These are phyloP conservation scores for Wickerhamomyces chambardii DNA, from an alignment of 805 yeast species.

Conservation along the genomic window DNA sequence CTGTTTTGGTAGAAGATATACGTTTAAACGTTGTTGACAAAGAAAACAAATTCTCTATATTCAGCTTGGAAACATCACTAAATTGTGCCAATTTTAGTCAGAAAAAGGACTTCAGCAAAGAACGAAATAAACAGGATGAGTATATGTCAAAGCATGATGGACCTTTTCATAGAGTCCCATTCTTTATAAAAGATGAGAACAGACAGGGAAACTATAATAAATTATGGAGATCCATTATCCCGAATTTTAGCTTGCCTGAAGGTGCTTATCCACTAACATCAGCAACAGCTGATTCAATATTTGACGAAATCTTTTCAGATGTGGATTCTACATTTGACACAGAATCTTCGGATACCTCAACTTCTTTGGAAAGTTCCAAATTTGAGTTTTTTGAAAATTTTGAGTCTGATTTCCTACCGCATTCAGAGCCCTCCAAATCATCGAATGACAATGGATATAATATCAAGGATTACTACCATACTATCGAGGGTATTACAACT, in stretches of 20 bases:
- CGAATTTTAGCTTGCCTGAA: conserved; percentile 57
- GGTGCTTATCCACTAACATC: conserved; percentile 50
- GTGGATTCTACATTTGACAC: conserved; percentile 1
- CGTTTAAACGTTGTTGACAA: conserved; percentile 20
- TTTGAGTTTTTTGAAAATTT: conserved; percentile 10
- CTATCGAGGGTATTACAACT: conserved; percentile 10
- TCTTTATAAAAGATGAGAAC: conserved; percentile 45
- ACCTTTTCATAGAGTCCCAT: conserved; percentile 74
- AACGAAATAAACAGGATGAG: conserved; percentile 45
- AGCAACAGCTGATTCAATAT: conserved; percentile 31
- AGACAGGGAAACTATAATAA: conserved; percentile 39
- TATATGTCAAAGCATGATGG: conserved; percentile 71
- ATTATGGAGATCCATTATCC: conserved; percentile 41
- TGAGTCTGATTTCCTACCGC: conserved; percentile 3
- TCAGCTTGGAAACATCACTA: conserved; percentile 48
- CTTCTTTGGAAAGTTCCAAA: not conserved
- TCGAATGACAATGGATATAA: not conserved
- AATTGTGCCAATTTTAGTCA: conserved; percentile 50
- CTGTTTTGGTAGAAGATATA: conserved; percentile 41
- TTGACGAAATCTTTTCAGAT: conserved; percentile 8
- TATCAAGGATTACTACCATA: conserved; percentile 3
- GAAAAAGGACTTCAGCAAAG: conserved; percentile 35
- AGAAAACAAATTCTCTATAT: conserved; percentile 16
- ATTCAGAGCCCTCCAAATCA: not conserved
- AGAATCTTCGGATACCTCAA: not conserved